phyloP scores from a whole-genome alignment of 2,329 filamentous ascomycete species.

The Xylariales sp. region DNA sequence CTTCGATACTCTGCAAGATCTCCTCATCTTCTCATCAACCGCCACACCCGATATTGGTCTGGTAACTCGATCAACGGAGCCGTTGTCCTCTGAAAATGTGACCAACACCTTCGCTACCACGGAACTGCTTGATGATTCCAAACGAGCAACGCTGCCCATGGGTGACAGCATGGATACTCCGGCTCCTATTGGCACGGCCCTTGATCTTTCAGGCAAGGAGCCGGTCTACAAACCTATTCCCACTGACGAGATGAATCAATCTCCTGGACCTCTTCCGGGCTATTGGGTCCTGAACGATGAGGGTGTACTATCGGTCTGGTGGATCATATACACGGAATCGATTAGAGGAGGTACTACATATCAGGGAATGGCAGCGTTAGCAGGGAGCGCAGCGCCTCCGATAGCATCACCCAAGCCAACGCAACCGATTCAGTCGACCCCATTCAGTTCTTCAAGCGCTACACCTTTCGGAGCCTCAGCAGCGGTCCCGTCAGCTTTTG shows the following conservation, averaged over 20 bases:
- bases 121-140: constrained; percentile 67
- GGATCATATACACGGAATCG: constrained; percentile 86
- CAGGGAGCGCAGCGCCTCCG: constrained; percentile 28
- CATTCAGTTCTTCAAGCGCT: constrained; percentile 16
- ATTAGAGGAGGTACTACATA: constrained; percentile 71
- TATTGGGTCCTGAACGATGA: constrained; percentile 85
- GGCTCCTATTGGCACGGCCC: constrained; percentile 68
- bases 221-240: constrained; percentile 74
- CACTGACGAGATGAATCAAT: constrained; percentile 72
- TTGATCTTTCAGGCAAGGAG: constrained; percentile 81
- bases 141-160: constrained; percentile 71
- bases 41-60: constrained; percentile 75
- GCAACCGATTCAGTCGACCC: constrained; percentile 27
- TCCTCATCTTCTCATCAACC: constrained; percentile 78
- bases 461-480: constrained; percentile 38
- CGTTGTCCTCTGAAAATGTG: constrained; percentile 58
- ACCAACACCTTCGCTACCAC: constrained; percentile 70
- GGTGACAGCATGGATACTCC: constrained; percentile 65
- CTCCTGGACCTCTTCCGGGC: constrained; percentile 74
- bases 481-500: constrained; percentile 38
- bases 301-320: constrained; percentile 81
- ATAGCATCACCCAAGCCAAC: constrained; percentile 30
- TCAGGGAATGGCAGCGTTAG: constrained; percentile 57
- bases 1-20: constrained; percentile 77
- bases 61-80: constrained; percentile 66